Evolutionary conservation across 306 rosid species (phyloP).

Genomic region (Astragalus membranaceus): DNA sequence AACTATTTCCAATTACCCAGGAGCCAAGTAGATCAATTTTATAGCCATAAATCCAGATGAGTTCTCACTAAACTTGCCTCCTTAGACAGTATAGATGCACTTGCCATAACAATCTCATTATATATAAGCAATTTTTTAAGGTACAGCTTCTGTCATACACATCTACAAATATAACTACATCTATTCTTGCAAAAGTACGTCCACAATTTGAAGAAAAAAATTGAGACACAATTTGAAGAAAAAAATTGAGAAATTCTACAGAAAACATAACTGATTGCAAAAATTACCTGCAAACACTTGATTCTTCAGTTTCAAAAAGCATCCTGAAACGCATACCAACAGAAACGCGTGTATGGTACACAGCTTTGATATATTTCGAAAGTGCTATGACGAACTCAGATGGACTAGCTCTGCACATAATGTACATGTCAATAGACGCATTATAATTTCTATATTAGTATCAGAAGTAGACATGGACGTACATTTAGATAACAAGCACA

Average conservation of each 20-base stretch:
- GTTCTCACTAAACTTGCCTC: too few species aligned
- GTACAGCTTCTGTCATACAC: not conserved
- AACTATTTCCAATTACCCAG: too few species aligned
- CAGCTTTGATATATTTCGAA: slow-evolving; percentile 80
- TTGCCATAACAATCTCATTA: not conserved
- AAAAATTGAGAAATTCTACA: too few species aligned
- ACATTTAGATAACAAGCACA: slow-evolving; percentile 10
- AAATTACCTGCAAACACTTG: slow-evolving; percentile 76
- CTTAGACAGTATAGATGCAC: too few species aligned
- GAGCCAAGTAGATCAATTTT: too few species aligned
- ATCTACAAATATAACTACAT: not conserved
- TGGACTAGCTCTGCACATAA: slow-evolving; percentile 76
- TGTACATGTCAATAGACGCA: slow-evolving; percentile 16
- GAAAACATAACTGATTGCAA: too few species aligned
- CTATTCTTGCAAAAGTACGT: too few species aligned
- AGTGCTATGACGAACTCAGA: slow-evolving; percentile 81
- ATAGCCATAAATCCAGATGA: too few species aligned
- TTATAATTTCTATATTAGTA: not conserved
- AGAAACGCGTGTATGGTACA: slow-evolving; percentile 79
- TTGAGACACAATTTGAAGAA: too few species aligned
- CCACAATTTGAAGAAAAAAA: too few species aligned
- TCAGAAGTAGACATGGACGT: not conserved
- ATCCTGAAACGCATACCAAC: slow-evolving; percentile 93
- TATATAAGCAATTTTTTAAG: not conserved
- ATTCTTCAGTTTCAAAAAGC: slow-evolving; percentile 91